phyloP scores from a whole-genome alignment of 2,329 filamentous ascomycete species.

The Colletotrichum orchidophilum region DNA sequence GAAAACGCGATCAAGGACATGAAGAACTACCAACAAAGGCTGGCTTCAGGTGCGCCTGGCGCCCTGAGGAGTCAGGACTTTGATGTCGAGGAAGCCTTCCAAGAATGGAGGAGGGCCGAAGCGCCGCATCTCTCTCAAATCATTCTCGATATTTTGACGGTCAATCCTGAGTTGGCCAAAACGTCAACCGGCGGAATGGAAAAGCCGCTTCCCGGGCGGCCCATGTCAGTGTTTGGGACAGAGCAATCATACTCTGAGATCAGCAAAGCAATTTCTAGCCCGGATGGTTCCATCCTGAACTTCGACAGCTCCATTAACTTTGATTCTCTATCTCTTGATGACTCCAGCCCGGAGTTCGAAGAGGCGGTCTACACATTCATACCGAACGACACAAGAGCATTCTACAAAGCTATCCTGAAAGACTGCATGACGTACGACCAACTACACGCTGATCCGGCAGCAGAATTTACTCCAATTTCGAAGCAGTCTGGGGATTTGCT shows the following conservation, averaged over 20 bases:
- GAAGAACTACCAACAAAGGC: constrained; percentile 90
- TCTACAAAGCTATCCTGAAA: constrained; percentile 84
- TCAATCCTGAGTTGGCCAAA: constrained; percentile 86
- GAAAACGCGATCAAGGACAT: constrained; percentile 90
- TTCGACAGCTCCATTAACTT: constrained; percentile 77
- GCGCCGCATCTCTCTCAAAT: constrained; percentile 87
- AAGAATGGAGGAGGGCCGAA: constrained; percentile 92
- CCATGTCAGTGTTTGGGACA: constrained; percentile 54
- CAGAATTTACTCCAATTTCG: constrained; percentile 68
- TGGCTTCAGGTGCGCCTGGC: constrained; percentile 81
- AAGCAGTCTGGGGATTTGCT: constrained; percentile 84
- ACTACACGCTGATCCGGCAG: constrained; percentile 62
- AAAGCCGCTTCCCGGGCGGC: constrained; percentile 55
- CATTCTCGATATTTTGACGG: constrained; percentile 90
- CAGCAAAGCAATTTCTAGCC: constrained; percentile 59
- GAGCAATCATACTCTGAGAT: constrained; percentile 64
- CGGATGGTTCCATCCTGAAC: constrained; percentile 53
- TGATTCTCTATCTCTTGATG: constrained; percentile 70
- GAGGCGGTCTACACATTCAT: constrained; percentile 87
- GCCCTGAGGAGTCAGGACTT: constrained; percentile 89
- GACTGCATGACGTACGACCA: constrained; percentile 76
- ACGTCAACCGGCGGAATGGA: constrained; percentile 68
- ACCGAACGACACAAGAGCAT: constrained; percentile 82
- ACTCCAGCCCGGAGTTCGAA: constrained; percentile 63
- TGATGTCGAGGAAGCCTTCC: constrained; percentile 86